A percentile compares a stretch with the other conserved stretches of the same genome.
These are phyloP conservation scores for Yamadazyma conglobata DNA, from an alignment of 1,139 yeast species.

Conservation along the genomic window DNA sequence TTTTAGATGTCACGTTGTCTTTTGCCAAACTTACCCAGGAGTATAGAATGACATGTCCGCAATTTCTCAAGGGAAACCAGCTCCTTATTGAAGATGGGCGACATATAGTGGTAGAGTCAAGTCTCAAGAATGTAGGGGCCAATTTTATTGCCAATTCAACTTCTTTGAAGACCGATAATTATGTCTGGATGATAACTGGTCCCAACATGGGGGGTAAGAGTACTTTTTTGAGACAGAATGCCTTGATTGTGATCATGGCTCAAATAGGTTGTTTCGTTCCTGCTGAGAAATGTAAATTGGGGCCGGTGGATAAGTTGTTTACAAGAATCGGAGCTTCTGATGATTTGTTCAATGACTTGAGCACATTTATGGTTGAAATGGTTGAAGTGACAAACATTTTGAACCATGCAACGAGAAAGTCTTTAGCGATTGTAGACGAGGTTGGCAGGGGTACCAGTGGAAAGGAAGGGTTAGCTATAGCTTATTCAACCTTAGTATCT, in stretches of 20 bases:
- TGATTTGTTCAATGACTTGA: constrained; percentile 78
- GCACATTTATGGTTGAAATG: constrained; percentile 98
- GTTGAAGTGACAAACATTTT: constrained; percentile 85
- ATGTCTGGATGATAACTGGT: constrained; percentile 78
- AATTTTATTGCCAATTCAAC: constrained; percentile 65
- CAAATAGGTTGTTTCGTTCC: constrained; percentile 93
- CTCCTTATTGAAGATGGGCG: constrained; percentile 62
- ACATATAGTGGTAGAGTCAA: constrained; percentile 86
- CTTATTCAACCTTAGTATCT: constrained; percentile 72
- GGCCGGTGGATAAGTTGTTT: constrained; percentile 80
- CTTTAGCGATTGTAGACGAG: constrained; percentile 89
- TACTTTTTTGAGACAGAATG: constrained; percentile 84
- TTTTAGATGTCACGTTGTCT: constrained; percentile 68
- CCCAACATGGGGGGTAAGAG: constrained; percentile 99
- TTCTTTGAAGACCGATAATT: constrained; percentile 23
- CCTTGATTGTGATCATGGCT: constrained; percentile 76
- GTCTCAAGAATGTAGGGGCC: constrained; percentile 47
- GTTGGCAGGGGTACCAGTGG: constrained; percentile 97
- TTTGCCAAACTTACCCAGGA: constrained; percentile 71
- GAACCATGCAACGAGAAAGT: constrained; percentile 67
- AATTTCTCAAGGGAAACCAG: constrained; percentile 42
- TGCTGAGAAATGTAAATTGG: constrained; percentile 66
- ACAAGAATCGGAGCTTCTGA: constrained; percentile 93
- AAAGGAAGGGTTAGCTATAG: constrained; percentile 84
- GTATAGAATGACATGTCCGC: constrained; percentile 62